Evolutionary conservation across 2,329 filamentous ascomycete species (phyloP), one percentile per base, ranked within the genome.

Genomic region (Daldinia eschscholtzii): DNA sequence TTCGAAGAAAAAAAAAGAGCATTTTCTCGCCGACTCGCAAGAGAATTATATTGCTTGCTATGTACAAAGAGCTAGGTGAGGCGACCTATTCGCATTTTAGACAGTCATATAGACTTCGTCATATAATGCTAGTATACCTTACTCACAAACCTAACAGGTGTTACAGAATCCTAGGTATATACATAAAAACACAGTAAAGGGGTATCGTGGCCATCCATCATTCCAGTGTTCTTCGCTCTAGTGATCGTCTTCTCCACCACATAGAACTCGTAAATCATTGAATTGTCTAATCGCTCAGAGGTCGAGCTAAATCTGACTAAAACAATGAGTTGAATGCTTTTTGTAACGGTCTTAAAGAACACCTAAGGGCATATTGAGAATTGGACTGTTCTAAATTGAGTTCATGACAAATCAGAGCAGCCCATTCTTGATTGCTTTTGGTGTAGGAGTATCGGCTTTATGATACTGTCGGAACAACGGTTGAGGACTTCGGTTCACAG

Each of bases 131-230:
- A 26, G 7, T 3, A 33, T 15, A 23, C 23, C 26, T 33, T 15
- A 7, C 6, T 15, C 26, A 30, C 26, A 6, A 5, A 52, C 13
- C 46, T 33, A 18, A 18, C 26, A 18, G 15, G 26, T 15, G 15
- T 52, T 52, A 13, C 46, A 18, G 33, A 9, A 10, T 12, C 46
- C 26, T 52, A 52, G 12, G 20, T 30, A 50, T 10, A 52, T 52
- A 52, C 15, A 52, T 30, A 52, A 52, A 52, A 33, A 52, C 6
- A 52, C 46, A 52, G 15, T 33, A 52, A 52, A 33, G 15, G 46
- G 46, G 46, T 52, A 52, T 52, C 26, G 46, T 52, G 6, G 46
- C 46, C 46, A 33, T 52, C 15, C 46, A 33, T 52, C 3, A 13
- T 12, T 52, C 18, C 13, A 15, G 26, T n/a, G 6, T 15, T 52